Conservation (phyloP, 1,284 basidiomycete species). For the Trametes hirsuta region DNA sequence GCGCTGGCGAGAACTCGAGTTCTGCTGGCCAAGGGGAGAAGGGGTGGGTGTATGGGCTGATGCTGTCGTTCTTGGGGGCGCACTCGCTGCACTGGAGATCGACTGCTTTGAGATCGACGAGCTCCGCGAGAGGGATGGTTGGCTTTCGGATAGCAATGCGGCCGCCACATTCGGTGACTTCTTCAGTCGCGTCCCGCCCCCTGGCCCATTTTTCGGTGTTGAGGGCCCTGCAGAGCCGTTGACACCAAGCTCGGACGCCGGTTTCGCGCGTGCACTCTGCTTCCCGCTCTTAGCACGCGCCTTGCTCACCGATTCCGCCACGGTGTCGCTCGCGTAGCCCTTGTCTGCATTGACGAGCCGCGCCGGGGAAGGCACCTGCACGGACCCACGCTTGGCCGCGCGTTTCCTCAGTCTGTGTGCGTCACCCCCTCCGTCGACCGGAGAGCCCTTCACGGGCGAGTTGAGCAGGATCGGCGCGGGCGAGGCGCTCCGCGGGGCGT, state of each 20-base stretch:
- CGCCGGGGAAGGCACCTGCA: conserved; percentile 19
- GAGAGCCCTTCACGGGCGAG: not conserved
- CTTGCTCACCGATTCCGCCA: conserved; percentile 24
- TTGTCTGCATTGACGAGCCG: conserved; percentile 20
- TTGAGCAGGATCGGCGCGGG: conserved; percentile 5
- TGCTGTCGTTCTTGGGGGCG: conserved; percentile 19
- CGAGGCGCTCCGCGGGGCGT: not conserved
- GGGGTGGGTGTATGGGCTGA: not conserved
- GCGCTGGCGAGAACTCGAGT: conserved; percentile 19
- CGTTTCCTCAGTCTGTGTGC: conserved; percentile 31
- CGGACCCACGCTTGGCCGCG: conserved; percentile 27
- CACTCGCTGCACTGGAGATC: conserved; percentile 27
- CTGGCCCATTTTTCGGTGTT: not conserved
- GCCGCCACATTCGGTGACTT: conserved; percentile 6
- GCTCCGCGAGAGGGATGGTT: conserved; percentile 32
- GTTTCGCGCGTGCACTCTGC: conserved; percentile 19
- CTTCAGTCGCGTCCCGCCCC: conserved; percentile 6
- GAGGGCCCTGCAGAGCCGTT: conserved; percentile 8
- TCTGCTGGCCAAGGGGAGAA: conserved; percentile 9
- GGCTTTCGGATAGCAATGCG: conserved; percentile 7
- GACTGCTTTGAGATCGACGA: conserved; percentile 36
- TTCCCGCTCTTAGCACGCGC: conserved; percentile 16
- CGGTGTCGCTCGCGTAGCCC: conserved; percentile 38
- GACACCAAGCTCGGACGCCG: conserved; percentile 7
- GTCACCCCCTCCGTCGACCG: not conserved